phyloP scores from a whole-genome alignment of 176 grass and related monocot species.

The maize (Zea mays) region DNA sequence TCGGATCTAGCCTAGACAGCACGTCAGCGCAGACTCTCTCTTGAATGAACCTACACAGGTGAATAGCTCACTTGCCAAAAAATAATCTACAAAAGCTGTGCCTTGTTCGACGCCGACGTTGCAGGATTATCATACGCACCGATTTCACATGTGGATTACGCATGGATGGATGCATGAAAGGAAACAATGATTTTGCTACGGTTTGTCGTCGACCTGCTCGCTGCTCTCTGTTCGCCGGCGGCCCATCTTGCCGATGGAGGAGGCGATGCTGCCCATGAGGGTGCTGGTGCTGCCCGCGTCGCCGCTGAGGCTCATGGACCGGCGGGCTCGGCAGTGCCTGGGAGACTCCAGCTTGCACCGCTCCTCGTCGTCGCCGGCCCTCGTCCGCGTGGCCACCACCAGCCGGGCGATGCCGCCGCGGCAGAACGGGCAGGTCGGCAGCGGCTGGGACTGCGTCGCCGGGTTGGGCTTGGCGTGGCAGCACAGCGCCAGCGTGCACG shows the following conservation, averaged over 20 bases:
- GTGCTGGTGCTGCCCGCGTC: conserved; percentile 76
- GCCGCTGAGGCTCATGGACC: conserved; percentile 53
- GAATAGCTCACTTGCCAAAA: conserved; percentile 33
- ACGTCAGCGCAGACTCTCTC: neutral
- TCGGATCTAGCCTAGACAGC: conserved; percentile 25
- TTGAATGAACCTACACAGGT: conserved; percentile 44
- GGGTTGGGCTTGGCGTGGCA: conserved; percentile 86
- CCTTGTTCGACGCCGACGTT: neutral
- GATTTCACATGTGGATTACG: neutral
- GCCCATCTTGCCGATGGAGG: conserved; percentile 85
- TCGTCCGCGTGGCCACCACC: conserved; percentile 56
- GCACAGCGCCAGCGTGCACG: conserved; percentile 90
- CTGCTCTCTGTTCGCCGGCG: conserved; percentile 51
- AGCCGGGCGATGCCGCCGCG: conserved; percentile 74
- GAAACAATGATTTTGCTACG: conserved; percentile 21
- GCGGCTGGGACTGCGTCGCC: conserved; percentile 52
- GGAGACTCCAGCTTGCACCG: conserved; percentile 44
- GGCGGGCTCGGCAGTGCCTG: conserved; percentile 53
- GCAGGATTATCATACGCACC: too few species aligned
- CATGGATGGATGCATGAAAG: neutral
- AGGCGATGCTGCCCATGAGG: conserved; percentile 78
- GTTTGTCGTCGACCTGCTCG: conserved; percentile 54
- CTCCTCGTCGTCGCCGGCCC: conserved; percentile 21
- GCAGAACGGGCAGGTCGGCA: conserved; percentile 91
- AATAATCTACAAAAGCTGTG: conserved; percentile 47